Percentiles rank a stretch among this genome's conserved stretches.
phyloP scores from a whole-genome alignment of 176 grass and related monocot species.

The Thinopyrum elongatum region DNA sequence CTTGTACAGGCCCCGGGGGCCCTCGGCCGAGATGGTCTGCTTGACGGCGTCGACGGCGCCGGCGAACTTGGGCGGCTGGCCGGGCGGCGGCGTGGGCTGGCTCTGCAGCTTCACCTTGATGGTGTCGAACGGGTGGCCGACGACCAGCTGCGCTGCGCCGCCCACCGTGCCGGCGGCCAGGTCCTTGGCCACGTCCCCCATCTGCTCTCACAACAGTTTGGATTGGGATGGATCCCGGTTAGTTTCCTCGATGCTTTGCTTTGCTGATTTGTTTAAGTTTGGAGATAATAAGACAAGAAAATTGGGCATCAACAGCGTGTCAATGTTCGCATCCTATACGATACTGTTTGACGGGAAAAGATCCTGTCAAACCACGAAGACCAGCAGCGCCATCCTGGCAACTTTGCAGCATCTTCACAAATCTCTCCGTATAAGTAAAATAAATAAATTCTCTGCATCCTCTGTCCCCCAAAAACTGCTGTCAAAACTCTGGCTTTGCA shows the following conservation, averaged over 20 bases:
- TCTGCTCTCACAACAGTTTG: conserved; percentile 34
- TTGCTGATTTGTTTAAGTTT: neutral
- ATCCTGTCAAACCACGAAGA: neutral
- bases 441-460: no score
- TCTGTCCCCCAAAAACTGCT: no score
- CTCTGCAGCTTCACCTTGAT: conserved; percentile 95
- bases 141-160: conserved; percentile 69
- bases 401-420: neutral
- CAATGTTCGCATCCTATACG: neutral
- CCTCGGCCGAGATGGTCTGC: conserved; percentile 69
- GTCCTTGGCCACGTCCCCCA: conserved; percentile 88
- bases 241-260: neutral
- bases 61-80: conserved; percentile 60
- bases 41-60: conserved; percentile 72
- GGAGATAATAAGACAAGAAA: neutral
- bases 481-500: no score
- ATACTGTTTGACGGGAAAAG: neutral
- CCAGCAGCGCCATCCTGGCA: no score
- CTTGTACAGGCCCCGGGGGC: conserved; percentile 78
- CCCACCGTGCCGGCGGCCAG: conserved; percentile 78
- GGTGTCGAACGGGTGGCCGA: conserved; percentile 90
- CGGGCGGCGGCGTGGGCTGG: conserved; percentile 60
- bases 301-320: no score
- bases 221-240: neutral
- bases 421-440: neutral